Evolutionary conservation across 257 asterid species (phyloP).

Genomic region (Verbascum thapsus): DNA sequence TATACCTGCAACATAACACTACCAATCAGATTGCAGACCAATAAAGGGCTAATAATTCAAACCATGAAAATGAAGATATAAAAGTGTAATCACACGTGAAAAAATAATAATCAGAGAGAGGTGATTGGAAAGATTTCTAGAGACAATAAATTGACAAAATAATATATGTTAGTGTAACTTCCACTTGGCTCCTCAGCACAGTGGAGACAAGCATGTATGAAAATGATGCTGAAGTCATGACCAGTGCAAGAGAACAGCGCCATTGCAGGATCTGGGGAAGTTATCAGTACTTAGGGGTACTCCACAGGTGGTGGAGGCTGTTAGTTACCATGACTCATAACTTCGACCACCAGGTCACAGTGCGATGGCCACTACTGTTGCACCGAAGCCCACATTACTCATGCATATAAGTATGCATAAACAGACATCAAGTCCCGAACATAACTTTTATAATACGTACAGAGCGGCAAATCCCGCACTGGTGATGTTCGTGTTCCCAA

Average conservation of each 20-base stretch:
- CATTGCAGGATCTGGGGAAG: background rate
- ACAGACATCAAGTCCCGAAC: background rate
- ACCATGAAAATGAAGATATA: conserved; percentile 19
- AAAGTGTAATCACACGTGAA: background rate
- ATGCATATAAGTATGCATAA: background rate
- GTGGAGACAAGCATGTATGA: background rate
- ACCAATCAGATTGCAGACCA: conserved; percentile 25
- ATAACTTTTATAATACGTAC: background rate
- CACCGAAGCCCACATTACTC: conserved; percentile 1
- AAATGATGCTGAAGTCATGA: background rate
- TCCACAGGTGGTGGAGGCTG: too few relatives aligned
- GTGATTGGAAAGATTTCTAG: conserved; percentile 6
- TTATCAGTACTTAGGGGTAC: too few relatives aligned
- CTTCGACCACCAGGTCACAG: conserved; percentile 1
- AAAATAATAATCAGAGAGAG: too few relatives aligned
- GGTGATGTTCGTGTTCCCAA: background rate
- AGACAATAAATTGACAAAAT: conserved; percentile 9
- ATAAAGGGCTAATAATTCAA: background rate
- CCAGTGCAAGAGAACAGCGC: background rate
- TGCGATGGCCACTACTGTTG: background rate
- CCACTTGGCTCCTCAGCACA: background rate
- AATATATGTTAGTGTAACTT: background rate
- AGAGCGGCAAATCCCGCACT: too few relatives aligned
- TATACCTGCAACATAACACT: conserved; percentile 62
- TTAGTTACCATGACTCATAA: background rate